Percentiles rank a stretch among this genome's conserved stretches.
phyloP scores from a whole-genome alignment of 129 eudicot species.

The Solidago caesia region DNA sequence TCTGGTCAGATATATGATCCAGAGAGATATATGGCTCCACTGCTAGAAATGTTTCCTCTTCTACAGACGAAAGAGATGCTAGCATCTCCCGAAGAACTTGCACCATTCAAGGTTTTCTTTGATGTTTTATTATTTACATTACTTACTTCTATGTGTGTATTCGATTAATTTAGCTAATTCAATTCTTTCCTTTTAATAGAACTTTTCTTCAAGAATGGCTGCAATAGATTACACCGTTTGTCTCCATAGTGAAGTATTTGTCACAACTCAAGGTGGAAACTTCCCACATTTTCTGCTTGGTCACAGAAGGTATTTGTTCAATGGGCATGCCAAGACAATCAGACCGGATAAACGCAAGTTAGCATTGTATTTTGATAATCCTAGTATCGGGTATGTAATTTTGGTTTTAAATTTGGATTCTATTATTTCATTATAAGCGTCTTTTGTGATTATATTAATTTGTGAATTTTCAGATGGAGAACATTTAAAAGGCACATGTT shows the following conservation, averaged over 20 bases:
- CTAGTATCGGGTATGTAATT: slow-evolving; percentile 70
- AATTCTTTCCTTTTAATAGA: slow-evolving; percentile 44
- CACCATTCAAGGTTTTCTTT: slow-evolving; percentile 63
- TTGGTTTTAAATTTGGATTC: not conserved
- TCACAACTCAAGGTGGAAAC: slow-evolving; percentile 98
- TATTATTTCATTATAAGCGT: not conserved
- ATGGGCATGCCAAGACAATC: slow-evolving; percentile 96
- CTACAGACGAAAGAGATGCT: slow-evolving; percentile 89
- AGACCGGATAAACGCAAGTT: slow-evolving; percentile 94
- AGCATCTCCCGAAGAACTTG: slow-evolving; percentile 77
- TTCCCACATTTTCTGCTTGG: slow-evolving; percentile 96
- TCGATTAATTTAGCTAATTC: too few relatives aligned
- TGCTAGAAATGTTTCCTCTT: slow-evolving; percentile 94
- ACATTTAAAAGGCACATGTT: slow-evolving; percentile 91
- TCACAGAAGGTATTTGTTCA: slow-evolving; percentile 82
- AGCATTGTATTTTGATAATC: slow-evolving; percentile 76
- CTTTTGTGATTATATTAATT: not conserved
- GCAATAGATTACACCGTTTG: slow-evolving; percentile 98
- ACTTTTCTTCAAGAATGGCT: slow-evolving; percentile 98
- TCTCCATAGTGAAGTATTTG: slow-evolving; percentile 98
- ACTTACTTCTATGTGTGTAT: not conserved
- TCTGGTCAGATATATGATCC: slow-evolving; percentile 92
- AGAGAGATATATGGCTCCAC: slow-evolving; percentile 83
- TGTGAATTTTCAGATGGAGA: slow-evolving; percentile 62
- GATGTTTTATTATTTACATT: not conserved